A percentile compares a stretch with the other conserved stretches of the same genome.
phyloP scores from a whole-genome alignment of 1,284 basidiomycete species.

The Papiliotrema flavescens region DNA sequence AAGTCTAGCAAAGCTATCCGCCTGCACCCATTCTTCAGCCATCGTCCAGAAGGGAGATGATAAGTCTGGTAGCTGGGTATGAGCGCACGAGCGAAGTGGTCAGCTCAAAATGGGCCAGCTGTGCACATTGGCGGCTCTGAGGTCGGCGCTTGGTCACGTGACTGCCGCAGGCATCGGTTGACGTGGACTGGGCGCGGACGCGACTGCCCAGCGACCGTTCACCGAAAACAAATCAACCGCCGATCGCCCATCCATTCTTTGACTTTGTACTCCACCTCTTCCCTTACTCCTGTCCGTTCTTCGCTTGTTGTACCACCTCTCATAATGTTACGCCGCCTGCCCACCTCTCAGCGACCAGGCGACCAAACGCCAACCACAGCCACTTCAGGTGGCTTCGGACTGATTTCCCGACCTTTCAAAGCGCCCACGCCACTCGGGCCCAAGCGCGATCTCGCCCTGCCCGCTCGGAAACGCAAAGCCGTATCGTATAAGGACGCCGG shows the following conservation, averaged over 20 bases:
- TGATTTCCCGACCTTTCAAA: conserved; percentile 66
- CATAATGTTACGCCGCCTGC: conserved; percentile 33
- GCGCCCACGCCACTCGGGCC: conserved; percentile 57
- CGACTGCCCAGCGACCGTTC: not conserved
- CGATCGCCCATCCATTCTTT: not conserved
- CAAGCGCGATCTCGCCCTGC: conserved; percentile 57
- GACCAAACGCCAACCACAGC: conserved; percentile 37
- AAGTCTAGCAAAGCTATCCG: too few relatives aligned
- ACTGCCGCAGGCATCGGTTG: too few relatives aligned
- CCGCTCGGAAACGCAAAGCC: conserved; percentile 72
- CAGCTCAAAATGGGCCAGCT: too few relatives aligned
- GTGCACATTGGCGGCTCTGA: too few relatives aligned
- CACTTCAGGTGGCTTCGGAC: conserved; percentile 44
- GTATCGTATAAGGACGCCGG: conserved; percentile 68
- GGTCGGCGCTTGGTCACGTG: not conserved
- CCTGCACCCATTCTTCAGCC: too few relatives aligned
- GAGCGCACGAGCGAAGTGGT: too few relatives aligned
- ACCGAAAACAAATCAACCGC: not conserved
- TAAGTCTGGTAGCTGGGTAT: too few relatives aligned
- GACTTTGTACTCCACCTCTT: not conserved
- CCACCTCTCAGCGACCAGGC: conserved; percentile 19
- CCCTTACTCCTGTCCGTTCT: not conserved
- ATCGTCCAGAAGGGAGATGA: too few relatives aligned
- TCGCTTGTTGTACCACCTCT: not conserved
- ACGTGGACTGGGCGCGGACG: too few relatives aligned